Base-by-base conservation (phyloP, 306 rosid genomes). In the Dalbergia cochinchinensis region DNA sequence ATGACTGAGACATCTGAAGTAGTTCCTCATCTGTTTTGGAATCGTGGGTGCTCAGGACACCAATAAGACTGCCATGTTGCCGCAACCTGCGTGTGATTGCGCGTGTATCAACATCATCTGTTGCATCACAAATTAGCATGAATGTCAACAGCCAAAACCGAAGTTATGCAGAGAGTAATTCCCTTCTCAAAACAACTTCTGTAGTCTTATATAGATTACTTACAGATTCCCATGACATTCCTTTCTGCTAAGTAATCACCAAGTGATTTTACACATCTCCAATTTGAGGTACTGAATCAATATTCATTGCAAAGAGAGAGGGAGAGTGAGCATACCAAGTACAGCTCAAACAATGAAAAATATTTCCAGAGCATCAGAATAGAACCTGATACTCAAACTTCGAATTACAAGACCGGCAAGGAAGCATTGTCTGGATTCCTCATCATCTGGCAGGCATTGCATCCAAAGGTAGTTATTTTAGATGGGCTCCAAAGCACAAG, bases 201-300 rank as follows among this genome's bases (percentile, higher is more conserved):
- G 41, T 31, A 14, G 12, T 7, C 35, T 39, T 8, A 18, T 31
- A 42, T 58, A 55, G 65, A 61, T n/a, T 78, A 88, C 99, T 92
- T 82, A 95, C 99, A 95, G 71, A 95, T 93, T 86, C 98, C 99
- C 98, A 95, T 95, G 80, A 95, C 81, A 73, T 95, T 95, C 86
- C 98, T 91, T 82, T 88, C 85, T 19, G 80, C 86, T 77, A 95
- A 86, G 90, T 93, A 95, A 88, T 91, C 93, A 35, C 87, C 92
- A 0, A 95, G 90, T 55, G 79, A 76, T 80, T 93, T 80, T 26
- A 79, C 84, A 77, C 92, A 91, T 86, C 99, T 89, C 95, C 97
- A 93, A 83, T 91, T 95, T 53, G 99, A 95, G 65, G 99, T 89
- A 77, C 99, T 95, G 90, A 57, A 81, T 7, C 82, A 75, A 81